Base-by-base conservation (phyloP, 2,329 filamentous ascomycete species). In the Talaromyces sp. region DNA sequence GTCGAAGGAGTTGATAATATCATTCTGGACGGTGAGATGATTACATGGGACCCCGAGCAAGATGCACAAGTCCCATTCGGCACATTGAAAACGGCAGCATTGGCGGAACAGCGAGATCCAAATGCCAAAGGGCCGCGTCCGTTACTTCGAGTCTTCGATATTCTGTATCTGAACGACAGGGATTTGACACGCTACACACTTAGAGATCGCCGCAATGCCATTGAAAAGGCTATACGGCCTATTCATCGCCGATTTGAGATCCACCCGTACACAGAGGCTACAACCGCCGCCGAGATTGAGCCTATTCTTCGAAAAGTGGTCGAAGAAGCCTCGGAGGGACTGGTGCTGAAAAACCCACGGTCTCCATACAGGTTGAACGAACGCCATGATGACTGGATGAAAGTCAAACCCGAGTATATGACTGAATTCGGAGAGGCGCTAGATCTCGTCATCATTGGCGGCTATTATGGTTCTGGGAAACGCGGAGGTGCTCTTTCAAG, bases 351-450 rank as follows among this genome's bases (percentile, higher is more conserved):
- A 81, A 98, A 97, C 68, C 95, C 95, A 7, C 85, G 90, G 5
- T 96, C 93, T 0, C 85, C 87, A 72, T 99, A 99, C 75, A 85
- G 88, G 6, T 84, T 98, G 10, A 97, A 96, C 73, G 91, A 92
- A 70, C 90, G 95, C 58, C 95, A 96, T 72, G 91, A 96, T 71
- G 92, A 97, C 77, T 99, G 95, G 95, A 90, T 97, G 79, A 99
- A 99, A 76, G 93, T 99, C 8, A 99, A 99, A 73, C 95, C 95
- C 1, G 95, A 99, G 69, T 99, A 99, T 77, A 97, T 98, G 93
- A 89, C 89, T 1, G 94, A 97, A 68, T 97, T 95, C 75, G 95
- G 95, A 67, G 94, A 98, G 78, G 92, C 90, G 0, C 86, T 99
- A 3, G 95, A 99, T 75, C 92, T 93, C 69, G 81, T 97, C 15